phyloP scores from a whole-genome alignment of 2,329 filamentous ascomycete genomes.

The Scopulariopsis brevicaulis region DNA sequence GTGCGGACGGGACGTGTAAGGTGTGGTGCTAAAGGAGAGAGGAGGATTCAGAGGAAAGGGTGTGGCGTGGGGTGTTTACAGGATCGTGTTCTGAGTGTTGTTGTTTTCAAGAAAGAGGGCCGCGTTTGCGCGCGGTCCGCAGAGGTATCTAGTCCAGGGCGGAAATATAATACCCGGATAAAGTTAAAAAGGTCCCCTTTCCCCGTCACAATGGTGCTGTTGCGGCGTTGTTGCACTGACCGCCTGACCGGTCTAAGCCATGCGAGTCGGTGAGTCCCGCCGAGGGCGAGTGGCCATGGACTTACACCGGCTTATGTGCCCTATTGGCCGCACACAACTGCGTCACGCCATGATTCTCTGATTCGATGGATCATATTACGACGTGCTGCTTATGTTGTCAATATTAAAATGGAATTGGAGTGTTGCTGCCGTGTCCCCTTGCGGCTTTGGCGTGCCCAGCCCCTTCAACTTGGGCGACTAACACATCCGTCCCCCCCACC shows the following conservation, averaged over 20 bases:
- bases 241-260: background rate
- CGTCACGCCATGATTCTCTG: background rate
- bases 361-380: too few species aligned
- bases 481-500: background rate
- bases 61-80: background rate
- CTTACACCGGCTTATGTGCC: background rate
- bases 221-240: too few species aligned
- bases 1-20: slow-evolving; percentile 84
- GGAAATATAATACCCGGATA: slow-evolving; percentile 1
- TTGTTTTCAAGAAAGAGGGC: background rate
- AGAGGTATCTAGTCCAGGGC: background rate
- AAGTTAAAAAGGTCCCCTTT: background rate
- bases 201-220: background rate
- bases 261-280: background rate
- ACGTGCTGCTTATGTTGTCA: too few species aligned
- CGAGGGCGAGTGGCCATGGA: background rate
- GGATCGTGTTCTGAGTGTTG: background rate
- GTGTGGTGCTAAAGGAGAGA: slow-evolving; percentile 46
- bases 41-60: background rate
- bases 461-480: background rate
- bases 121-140: background rate
- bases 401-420: too few species aligned
- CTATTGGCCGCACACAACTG: background rate
- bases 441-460: too few species aligned
- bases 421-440: too few species aligned